Conservation (phyloP, 2,329 filamentous ascomycete species). For the Claviceps sorghi region DNA sequence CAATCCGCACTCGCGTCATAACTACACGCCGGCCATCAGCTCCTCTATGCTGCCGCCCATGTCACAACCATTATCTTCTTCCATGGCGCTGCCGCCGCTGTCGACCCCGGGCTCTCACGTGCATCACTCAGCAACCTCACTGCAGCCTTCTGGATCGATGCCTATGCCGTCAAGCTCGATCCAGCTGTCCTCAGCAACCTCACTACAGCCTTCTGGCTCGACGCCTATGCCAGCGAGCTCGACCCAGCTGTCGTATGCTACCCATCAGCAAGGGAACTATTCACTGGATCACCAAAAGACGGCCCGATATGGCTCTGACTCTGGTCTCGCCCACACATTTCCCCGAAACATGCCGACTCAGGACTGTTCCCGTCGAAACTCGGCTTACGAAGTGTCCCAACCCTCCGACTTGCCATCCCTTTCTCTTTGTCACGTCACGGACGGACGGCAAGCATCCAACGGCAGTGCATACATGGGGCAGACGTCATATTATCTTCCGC, state of each 20-base stretch:
- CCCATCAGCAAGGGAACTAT: conserved; percentile 9
- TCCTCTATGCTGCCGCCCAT: conserved; percentile 5
- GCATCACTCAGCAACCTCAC: conserved; percentile 6
- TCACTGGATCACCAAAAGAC: conserved; percentile 8
- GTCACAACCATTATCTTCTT: conserved; percentile 1
- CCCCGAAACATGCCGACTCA: conserved; percentile 14
- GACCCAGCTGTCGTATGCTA: neutral
- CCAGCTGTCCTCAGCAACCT: conserved; percentile 5
- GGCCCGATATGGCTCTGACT: conserved; percentile 7
- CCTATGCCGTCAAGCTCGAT: conserved; percentile 4
- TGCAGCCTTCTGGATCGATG: conserved; percentile 8
- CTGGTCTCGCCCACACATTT: conserved; percentile 11
- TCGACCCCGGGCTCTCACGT: neutral
- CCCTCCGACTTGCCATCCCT: conserved; percentile 8
- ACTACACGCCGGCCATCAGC: conserved; percentile 3
- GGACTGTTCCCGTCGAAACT: conserved; percentile 8
- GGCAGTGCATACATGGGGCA: conserved; percentile 2
- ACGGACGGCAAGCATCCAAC: conserved; percentile 5
- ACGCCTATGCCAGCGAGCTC: conserved; percentile 5
- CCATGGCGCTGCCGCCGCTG: neutral
- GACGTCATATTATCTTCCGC: conserved; percentile 9
- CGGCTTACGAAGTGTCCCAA: conserved; percentile 9
- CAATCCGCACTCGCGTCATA: conserved; percentile 1
- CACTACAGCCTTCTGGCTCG: conserved; percentile 8
- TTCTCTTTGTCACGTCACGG: conserved; percentile 5